A percentile compares a stretch with the other conserved stretches of the same genome.
Conservation (phyloP, 139 green algal genomes). For the Coelastrella sp. region DNA sequence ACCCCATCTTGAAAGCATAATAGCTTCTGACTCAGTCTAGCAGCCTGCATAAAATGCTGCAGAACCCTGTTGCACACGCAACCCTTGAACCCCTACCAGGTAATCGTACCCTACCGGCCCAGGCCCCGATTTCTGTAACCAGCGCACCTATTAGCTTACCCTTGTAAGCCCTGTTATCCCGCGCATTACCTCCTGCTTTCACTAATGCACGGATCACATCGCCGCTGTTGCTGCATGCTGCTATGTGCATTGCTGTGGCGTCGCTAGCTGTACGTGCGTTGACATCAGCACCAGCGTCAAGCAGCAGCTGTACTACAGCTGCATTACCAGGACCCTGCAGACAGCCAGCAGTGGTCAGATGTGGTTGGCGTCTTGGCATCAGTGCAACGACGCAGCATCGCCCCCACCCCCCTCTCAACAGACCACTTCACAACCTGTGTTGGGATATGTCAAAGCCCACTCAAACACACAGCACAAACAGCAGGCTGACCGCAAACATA, state of each 20-base stretch:
- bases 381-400: neutral
- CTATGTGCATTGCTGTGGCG: conserved; percentile 33
- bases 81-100: no score
- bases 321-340: conserved; percentile 40
- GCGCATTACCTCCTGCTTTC: neutral
- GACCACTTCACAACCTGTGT: no score
- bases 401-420: no score
- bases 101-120: neutral
- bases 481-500: neutral
- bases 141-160: conserved; percentile 21
- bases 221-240: conserved; percentile 41
- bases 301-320: conserved; percentile 27
- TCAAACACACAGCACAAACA: neutral
- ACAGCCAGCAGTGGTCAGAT: neutral
- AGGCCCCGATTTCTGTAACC: neutral
- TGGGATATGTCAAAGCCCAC: no score
- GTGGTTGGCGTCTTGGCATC: neutral
- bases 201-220: conserved; percentile 29
- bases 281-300: conserved; percentile 36
- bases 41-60: no score
- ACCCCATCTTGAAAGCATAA: no score
- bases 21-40: no score
- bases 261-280: conserved; percentile 25
- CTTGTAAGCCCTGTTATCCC: conserved; percentile 43
- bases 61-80: neutral